Conservation (phyloP, 2,329 filamentous ascomycete species). For the Cytospora paraplurivora region DNA sequence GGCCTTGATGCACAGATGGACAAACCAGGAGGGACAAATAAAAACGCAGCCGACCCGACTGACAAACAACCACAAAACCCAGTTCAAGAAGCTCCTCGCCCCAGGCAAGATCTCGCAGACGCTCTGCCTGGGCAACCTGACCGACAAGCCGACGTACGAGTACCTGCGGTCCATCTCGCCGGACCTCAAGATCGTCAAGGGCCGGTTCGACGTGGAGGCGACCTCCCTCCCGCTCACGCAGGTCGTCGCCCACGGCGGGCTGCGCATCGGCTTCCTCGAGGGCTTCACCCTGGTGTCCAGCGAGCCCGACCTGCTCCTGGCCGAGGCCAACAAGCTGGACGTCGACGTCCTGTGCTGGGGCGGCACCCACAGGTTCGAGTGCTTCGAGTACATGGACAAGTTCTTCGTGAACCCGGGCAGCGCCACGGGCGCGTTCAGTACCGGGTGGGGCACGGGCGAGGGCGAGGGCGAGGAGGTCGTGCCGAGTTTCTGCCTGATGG, state of each 20-base stretch:
- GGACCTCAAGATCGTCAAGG: constrained; percentile 70
- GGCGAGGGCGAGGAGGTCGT: constrained; percentile 73
- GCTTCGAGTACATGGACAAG: constrained; percentile 74
- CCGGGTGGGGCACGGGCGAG: constrained; percentile 57
- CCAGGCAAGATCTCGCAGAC: constrained; percentile 83
- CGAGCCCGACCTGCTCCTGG: constrained; percentile 67
- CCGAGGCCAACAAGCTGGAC: constrained; percentile 68
- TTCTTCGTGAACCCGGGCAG: constrained; percentile 72
- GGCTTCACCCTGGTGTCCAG: constrained; percentile 69
- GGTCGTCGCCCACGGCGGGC: constrained; percentile 65
- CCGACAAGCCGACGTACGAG: constrained; percentile 78
- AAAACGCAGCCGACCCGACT: not conserved
- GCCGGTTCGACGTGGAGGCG: constrained; percentile 67
- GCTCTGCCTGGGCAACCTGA: constrained; percentile 78
- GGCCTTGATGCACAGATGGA: constrained; percentile 1
- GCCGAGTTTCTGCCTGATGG: constrained; percentile 96
- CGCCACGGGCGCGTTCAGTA: constrained; percentile 64
- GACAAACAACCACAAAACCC: constrained; percentile 21
- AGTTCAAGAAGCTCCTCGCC: constrained; percentile 86
- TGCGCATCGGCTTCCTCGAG: constrained; percentile 68
- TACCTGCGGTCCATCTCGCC: constrained; percentile 75
- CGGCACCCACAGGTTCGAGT: constrained; percentile 69
- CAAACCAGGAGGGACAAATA: not conserved
- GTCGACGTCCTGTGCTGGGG: constrained; percentile 71
- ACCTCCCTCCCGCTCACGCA: constrained; percentile 66